Percentiles rank a stretch among this genome's conserved stretches.
Evolutionary conservation across 2,329 filamentous ascomycete genomes (phyloP).

Genomic region (Penicillium sp.): DNA sequence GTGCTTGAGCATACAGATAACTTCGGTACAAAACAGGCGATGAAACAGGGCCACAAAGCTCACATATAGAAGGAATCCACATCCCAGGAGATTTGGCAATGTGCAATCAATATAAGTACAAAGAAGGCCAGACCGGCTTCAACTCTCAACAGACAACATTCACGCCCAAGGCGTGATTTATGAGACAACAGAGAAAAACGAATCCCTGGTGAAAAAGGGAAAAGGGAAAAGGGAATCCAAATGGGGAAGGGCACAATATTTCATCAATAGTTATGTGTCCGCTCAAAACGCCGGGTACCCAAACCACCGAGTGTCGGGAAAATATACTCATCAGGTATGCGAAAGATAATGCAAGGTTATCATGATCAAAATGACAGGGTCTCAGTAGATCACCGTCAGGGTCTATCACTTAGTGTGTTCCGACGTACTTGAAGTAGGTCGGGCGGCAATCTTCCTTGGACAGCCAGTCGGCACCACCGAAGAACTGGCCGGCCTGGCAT

Average conservation of each 20-base stretch:
- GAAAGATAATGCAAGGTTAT: constrained; percentile 20
- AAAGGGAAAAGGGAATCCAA: constrained; percentile 8
- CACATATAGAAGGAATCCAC: background rate
- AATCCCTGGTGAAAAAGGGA: background rate
- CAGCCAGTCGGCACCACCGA: constrained; percentile 81
- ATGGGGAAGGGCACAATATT: constrained; percentile 12
- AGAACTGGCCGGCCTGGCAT: constrained; percentile 83
- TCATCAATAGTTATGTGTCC: constrained; percentile 28
- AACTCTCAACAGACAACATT: constrained; percentile 12
- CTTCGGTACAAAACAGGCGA: background rate
- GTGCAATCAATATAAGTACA: constrained; percentile 31
- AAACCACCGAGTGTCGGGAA: constrained; percentile 17
- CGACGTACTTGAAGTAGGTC: constrained; percentile 95
- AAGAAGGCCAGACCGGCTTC: constrained; percentile 21
- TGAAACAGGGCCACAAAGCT: background rate
- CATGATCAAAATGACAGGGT: constrained; percentile 19
- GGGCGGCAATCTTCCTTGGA: constrained; percentile 90
- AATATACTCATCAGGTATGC: constrained; percentile 28
- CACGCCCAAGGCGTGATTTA: constrained; percentile 19
- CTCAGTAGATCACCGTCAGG: constrained; percentile 8
- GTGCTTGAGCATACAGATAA: background rate
- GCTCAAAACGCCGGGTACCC: constrained; percentile 27
- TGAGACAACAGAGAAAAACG: constrained; percentile 6
- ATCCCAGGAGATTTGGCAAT: constrained; percentile 12
- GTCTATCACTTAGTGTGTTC: constrained; percentile 63